Conservation (phyloP, 352 stramenopile species). For the Pythium biforme region DNA sequence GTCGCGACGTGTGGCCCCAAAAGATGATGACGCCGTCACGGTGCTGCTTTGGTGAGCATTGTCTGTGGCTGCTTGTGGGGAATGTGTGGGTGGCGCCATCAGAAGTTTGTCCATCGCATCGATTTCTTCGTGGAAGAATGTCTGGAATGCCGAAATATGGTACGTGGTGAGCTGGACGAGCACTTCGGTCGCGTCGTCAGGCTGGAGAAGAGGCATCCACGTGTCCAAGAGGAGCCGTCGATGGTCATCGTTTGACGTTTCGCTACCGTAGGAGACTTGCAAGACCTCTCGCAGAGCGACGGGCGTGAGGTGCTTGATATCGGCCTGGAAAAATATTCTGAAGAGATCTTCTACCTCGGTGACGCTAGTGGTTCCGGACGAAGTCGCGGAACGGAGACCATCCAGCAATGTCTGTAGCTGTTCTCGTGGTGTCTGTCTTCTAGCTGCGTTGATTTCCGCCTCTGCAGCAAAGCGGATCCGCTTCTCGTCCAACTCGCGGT, state of each 20-base stretch:
- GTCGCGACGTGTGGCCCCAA: neutral
- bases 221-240: conserved; percentile 38
- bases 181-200: conserved; percentile 26
- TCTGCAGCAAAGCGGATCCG: conserved; percentile 15
- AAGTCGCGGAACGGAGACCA: conserved; percentile 27
- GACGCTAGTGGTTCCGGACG: neutral
- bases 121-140: conserved; percentile 47
- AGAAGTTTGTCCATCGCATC: conserved; percentile 54
- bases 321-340: conserved; percentile 31
- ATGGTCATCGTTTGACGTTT: conserved; percentile 13
- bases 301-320: conserved; percentile 30
- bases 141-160: conserved; percentile 35
- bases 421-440: conserved; percentile 18
- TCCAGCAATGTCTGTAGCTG: conserved; percentile 33
- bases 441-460: conserved; percentile 4
- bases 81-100: conserved; percentile 14
- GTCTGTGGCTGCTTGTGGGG: neutral
- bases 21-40: too few species aligned
- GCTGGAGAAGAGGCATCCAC: conserved; percentile 32
- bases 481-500: conserved; percentile 12
- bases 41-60: neutral
- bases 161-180: conserved; percentile 31
- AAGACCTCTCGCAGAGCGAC: conserved; percentile 36
- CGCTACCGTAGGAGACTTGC: conserved; percentile 34
- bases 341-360: conserved; percentile 46